phyloP scores from a whole-genome alignment of 1,284 basidiomycete species.

The Pholiota adiposa region DNA sequence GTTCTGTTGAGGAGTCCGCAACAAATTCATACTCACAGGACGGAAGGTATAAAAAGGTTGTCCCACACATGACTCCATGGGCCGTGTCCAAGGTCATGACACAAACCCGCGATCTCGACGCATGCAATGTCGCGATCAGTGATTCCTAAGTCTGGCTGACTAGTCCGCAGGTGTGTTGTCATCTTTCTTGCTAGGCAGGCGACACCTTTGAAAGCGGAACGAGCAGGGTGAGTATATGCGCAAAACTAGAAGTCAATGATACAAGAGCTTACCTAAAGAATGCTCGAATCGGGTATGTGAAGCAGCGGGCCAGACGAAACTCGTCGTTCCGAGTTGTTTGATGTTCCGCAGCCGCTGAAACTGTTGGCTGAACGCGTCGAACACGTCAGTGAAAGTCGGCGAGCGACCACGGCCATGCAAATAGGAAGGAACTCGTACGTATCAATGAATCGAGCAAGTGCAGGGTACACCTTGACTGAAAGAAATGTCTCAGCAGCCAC shows the following conservation, averaged over 20 bases:
- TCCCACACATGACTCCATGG: slow-evolving; percentile 81
- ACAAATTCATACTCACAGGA: slow-evolving; percentile 43
- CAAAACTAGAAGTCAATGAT: background rate
- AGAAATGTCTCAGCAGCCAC: background rate
- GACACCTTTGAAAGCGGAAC: slow-evolving; percentile 51
- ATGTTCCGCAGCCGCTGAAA: slow-evolving; percentile 76
- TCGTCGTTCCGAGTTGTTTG: slow-evolving; percentile 78
- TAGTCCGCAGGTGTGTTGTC: slow-evolving; percentile 55
- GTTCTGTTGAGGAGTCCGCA: background rate
- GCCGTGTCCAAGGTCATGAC: slow-evolving; percentile 75
- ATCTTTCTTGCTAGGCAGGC: slow-evolving; percentile 70
- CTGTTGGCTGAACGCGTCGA: slow-evolving; percentile 51
- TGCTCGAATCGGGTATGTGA: slow-evolving; percentile 83
- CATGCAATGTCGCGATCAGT: slow-evolving; percentile 69
- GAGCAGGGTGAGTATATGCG: background rate
- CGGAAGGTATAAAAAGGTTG: slow-evolving; percentile 59
- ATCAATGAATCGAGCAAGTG: slow-evolving; percentile 47
- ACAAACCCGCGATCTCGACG: slow-evolving; percentile 70
- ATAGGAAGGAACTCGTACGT: slow-evolving; percentile 38
- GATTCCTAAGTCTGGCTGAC: slow-evolving; percentile 66
- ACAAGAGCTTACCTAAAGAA: slow-evolving; percentile 58
- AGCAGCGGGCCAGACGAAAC: slow-evolving; percentile 76
- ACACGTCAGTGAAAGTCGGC: slow-evolving; percentile 2
- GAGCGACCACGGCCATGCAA: slow-evolving; percentile 3
- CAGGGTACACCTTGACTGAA: slow-evolving; percentile 40